phyloP scores from a whole-genome alignment of 371 early-diverging fungal genomes.

The Lichtheimia ornata region DNA sequence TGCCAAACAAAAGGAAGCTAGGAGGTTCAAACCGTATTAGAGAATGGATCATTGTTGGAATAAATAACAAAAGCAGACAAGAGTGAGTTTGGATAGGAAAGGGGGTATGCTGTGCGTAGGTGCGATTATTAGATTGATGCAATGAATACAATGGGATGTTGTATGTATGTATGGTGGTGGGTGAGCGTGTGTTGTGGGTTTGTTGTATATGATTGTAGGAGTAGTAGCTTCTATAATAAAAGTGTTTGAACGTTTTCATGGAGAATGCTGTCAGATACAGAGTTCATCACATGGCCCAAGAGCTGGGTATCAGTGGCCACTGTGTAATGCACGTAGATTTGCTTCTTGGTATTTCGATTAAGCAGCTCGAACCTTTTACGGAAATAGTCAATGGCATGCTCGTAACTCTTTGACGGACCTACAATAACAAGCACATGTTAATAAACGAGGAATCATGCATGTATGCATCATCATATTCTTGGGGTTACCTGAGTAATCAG shows the following conservation, averaged over 20 bases:
- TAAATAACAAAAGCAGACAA: background rate
- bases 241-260: constrained; percentile 40
- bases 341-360: constrained; percentile 48
- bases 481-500: constrained; percentile 76
- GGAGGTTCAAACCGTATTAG: constrained; percentile 91
- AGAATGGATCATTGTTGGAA: background rate
- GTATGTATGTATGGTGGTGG: background rate
- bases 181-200: background rate
- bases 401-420: constrained; percentile 20
- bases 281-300: constrained; percentile 59
- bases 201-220: background rate
- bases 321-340: constrained; percentile 60
- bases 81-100: background rate
- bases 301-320: constrained; percentile 62
- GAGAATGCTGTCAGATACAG: constrained; percentile 60
- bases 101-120: background rate
- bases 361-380: constrained; percentile 32
- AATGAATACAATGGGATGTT: no score
- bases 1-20: constrained; percentile 72
- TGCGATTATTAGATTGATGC: background rate
- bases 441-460: background rate
- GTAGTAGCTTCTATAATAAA: constrained; percentile 8
- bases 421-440: background rate
- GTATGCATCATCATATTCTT: background rate
- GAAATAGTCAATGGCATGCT: constrained; percentile 33